phyloP scores from a whole-genome alignment of 306 rosid genomes.

The Mimosa bimucronata region DNA sequence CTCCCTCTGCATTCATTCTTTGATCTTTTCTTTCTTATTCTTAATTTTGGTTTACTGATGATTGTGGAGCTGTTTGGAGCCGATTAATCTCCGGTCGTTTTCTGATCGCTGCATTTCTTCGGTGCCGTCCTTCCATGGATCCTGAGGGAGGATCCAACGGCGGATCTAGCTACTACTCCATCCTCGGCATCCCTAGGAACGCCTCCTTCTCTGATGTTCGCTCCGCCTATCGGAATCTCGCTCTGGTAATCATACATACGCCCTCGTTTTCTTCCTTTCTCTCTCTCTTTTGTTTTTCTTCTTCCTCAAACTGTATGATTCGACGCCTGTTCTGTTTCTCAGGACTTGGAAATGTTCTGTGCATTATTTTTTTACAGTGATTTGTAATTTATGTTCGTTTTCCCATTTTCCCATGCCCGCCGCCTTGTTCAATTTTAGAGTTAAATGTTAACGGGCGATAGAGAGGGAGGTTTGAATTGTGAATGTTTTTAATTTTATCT shows the following conservation, averaged over 20 bases:
- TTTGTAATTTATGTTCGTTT: neutral
- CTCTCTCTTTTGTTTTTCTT: neutral
- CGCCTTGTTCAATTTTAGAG: neutral
- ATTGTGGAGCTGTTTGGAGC: neutral
- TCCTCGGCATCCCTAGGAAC: slow-evolving; percentile 80
- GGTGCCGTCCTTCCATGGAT: slow-evolving; percentile 55
- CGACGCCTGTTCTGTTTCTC: neutral
- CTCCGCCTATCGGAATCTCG: slow-evolving; percentile 88
- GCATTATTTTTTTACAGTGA: neutral
- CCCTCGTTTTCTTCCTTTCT: too few species aligned
- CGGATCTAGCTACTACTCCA: slow-evolving; percentile 83
- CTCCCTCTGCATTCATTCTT: neutral
- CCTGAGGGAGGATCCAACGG: slow-evolving; percentile 79
- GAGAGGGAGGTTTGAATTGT: neutral
- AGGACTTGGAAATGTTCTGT: neutral
- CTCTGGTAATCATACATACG: slow-evolving; percentile 63
- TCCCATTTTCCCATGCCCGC: neutral
- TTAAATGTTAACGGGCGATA: neutral
- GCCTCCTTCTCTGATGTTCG: slow-evolving; percentile 92
- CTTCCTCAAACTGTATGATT: neutral
- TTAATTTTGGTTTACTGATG: neutral
- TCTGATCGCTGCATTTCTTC: neutral
- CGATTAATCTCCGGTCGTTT: neutral
- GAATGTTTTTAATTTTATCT: neutral
- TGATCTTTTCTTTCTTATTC: neutral